These are phyloP conservation scores for Selaginella tamariscina DNA, from an alignment of 75 land plant species.

Conservation along the genomic window DNA sequence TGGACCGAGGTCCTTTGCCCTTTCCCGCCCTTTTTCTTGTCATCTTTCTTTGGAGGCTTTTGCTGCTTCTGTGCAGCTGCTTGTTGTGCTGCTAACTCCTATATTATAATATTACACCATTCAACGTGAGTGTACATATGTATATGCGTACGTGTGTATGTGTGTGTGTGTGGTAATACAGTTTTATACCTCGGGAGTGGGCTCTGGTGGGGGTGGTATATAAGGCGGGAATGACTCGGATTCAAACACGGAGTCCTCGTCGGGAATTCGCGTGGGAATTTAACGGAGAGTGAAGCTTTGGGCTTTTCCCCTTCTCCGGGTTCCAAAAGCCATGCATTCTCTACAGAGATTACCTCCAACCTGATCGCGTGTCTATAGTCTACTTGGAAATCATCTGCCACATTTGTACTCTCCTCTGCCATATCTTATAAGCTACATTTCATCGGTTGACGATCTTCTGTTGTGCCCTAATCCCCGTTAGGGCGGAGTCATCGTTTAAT, in stretches of 20 bases:
- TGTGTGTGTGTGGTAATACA: background rate
- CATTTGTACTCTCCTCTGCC: too few relatives aligned
- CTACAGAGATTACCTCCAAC: conserved; percentile 16
- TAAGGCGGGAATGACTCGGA: conserved; percentile 13
- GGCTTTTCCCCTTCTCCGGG: conserved; percentile 10
- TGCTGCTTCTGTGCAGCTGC: background rate
- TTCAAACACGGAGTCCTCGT: conserved; percentile 8
- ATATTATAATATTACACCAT: too few relatives aligned
- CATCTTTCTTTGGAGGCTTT: background rate
- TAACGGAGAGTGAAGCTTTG: conserved; percentile 15
- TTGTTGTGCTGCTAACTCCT: background rate
- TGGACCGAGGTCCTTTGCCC: background rate
- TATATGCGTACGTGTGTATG: too few relatives aligned
- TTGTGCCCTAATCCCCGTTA: too few relatives aligned
- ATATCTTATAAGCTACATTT: too few relatives aligned
- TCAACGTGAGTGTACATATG: too few relatives aligned
- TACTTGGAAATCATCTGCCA: too few relatives aligned
- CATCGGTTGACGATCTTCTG: too few relatives aligned
- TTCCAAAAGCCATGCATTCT: conserved; percentile 19
- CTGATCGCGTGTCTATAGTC: too few relatives aligned
- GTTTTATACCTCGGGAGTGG: background rate
- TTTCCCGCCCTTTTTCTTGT: background rate
- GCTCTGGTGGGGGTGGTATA: conserved; percentile 11
- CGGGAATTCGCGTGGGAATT: conserved; percentile 17
- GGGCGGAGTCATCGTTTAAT: too few relatives aligned